Conservation (phyloP, 257 asterid species). For the Solanum lycopersicoides region DNA sequence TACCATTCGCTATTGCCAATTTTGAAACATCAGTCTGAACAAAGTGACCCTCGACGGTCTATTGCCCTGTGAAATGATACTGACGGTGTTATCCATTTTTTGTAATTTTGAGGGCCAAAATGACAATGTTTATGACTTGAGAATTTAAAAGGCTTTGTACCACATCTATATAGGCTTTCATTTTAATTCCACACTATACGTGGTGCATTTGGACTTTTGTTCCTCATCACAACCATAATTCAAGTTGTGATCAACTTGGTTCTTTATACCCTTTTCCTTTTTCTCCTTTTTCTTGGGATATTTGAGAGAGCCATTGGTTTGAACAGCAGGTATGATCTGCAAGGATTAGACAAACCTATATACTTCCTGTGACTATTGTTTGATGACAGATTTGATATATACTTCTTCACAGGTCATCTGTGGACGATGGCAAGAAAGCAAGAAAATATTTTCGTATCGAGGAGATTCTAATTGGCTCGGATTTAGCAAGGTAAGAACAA, state of each 20-base stretch:
- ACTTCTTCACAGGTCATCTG: conserved; percentile 53
- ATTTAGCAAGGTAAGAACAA: conserved; percentile 61
- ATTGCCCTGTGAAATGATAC: not conserved
- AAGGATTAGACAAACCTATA: not conserved
- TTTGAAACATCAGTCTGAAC: not conserved
- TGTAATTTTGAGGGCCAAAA: not conserved
- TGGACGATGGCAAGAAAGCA: conserved; percentile 63
- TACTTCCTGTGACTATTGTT: not conserved
- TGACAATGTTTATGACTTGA: not conserved
- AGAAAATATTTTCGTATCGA: conserved; percentile 64
- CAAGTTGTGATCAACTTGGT: not conserved
- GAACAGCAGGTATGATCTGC: not conserved
- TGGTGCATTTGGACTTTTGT: not conserved
- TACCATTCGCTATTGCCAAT: not conserved
- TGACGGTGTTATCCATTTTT: not conserved
- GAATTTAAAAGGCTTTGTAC: not conserved
- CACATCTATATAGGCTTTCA: not conserved
- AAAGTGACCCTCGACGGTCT: not conserved
- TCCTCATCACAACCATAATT: not conserved
- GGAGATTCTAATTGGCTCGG: conserved; percentile 99
- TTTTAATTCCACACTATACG: not conserved
- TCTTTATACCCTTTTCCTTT: not conserved
- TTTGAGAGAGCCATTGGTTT: not conserved
- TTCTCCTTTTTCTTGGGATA: not conserved
- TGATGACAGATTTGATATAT: not conserved